phyloP scores from a whole-genome alignment of 805 yeast genomes.

The Crinitomyces ghanaensis region DNA sequence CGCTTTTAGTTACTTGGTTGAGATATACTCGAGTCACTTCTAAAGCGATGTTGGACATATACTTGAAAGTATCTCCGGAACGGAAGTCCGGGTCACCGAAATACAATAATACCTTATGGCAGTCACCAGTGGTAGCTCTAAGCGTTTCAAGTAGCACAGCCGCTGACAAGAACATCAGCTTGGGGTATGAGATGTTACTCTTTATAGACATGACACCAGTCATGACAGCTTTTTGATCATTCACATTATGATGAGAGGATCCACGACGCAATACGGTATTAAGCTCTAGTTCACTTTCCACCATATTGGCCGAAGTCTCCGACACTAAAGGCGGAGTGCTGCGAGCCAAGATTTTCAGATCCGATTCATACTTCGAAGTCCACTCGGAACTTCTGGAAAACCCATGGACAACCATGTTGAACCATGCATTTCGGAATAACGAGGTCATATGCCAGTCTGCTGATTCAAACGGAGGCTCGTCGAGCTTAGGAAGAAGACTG shows the following conservation, averaged over 20 bases:
- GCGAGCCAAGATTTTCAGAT: slow-evolving; percentile 64
- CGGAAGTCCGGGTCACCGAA: slow-evolving; percentile 77
- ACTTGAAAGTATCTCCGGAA: slow-evolving; percentile 55
- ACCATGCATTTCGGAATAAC: slow-evolving; percentile 84
- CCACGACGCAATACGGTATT: slow-evolving; percentile 86
- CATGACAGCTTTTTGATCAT: slow-evolving; percentile 47
- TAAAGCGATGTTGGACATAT: slow-evolving; percentile 53
- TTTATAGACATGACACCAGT: slow-evolving; percentile 32
- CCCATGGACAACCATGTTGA: slow-evolving; percentile 86
- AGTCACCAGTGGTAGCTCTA: slow-evolving; percentile 69
- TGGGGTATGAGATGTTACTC: slow-evolving; percentile 52
- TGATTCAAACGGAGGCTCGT: slow-evolving; percentile 33
- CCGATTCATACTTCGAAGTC: slow-evolving; percentile 34
- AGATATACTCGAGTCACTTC: slow-evolving; percentile 49
- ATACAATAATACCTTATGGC: slow-evolving; percentile 66
- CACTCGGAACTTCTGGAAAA: slow-evolving; percentile 43
- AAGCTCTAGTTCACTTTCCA: slow-evolving; percentile 85
- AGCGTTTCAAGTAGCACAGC: slow-evolving; percentile 66
- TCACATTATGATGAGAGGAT: slow-evolving; percentile 69
- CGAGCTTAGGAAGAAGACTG: slow-evolving; percentile 49
- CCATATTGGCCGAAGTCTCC: slow-evolving; percentile 64
- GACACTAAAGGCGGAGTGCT: slow-evolving; percentile 83
- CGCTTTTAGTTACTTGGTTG: slow-evolving; percentile 39
- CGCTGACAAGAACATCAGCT: slow-evolving; percentile 79
- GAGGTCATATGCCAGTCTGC: slow-evolving; percentile 40